Evolutionary conservation across 2,329 filamentous ascomycete genomes (phyloP), one percentile per base, ranked within the genome.

Genomic region (Ambrosiella cleistominuta): DNA sequence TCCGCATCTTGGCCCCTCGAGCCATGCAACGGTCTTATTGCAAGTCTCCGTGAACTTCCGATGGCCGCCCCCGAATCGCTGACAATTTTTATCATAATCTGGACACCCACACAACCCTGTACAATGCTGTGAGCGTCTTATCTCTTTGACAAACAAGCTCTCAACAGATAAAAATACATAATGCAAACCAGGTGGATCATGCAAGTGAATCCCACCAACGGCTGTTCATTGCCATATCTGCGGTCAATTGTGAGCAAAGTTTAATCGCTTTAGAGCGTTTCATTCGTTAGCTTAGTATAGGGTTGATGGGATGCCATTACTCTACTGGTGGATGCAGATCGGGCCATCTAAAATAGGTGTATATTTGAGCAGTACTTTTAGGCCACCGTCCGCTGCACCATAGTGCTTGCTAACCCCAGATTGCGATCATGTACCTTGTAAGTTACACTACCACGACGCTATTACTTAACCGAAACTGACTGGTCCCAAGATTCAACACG

Each of bases 81-180:
- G 44, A 17, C n/a, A 17, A 15, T 17, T 47, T 15, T 11, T 47
- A 13, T 47, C 8, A 8, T 15, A 13, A 15, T 13, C 19, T 17
- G 4, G n/a, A 8, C 3, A 19, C 44, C 44, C n/a, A 17, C 9
- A 11, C 44, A 11, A 47, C 44, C 13, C 19, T 47, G 44, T n/a
- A 8, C 13, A 15, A 15, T 47, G 44, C 35, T 1, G 15, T 19
- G 12, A 15, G 38, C 42, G 54, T 49, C 58, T 60, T 60, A 60
- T 60, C 58, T 57, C 17, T 42, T 7, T 45, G 49, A 47, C 39
- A 9, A 42, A 11, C 37, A 54, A 57, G 36, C 12, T 47, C 47
- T 19, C 47, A 50, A 57, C 58, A 57, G 49, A 57, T 57, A 57
- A 44, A 57, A 60, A 57, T 57, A 60, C 55, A 57, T 60, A 60